A percentile compares a stretch with the other conserved stretches of the same genome.
phyloP scores from a whole-genome alignment of 164 flowering plant species.

The Liquidambar formosana region DNA sequence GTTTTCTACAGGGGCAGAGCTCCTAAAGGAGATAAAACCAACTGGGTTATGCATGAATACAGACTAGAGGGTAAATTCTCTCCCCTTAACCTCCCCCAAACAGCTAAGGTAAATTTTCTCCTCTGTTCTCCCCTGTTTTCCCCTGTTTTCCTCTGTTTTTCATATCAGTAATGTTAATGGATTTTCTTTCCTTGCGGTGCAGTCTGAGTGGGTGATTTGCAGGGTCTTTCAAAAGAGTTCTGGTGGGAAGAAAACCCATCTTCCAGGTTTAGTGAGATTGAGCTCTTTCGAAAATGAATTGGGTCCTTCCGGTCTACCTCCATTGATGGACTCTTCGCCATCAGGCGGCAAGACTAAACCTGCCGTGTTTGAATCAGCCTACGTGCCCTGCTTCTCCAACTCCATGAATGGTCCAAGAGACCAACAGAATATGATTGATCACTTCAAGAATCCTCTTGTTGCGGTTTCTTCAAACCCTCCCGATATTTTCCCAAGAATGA shows the following conservation, averaged over 20 bases:
- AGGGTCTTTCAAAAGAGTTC: conserved; percentile 81
- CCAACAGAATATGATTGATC: conserved; percentile 19
- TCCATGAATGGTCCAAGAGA: conserved; percentile 20
- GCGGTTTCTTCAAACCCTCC: conserved; percentile 20
- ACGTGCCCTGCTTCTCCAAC: conserved; percentile 93
- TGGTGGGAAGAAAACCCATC: conserved; percentile 73
- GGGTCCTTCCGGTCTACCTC: conserved; percentile 51
- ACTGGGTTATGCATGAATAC: conserved; percentile 97
- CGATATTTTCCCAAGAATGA: conserved; percentile 21
- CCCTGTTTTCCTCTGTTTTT: conserved; percentile 7
- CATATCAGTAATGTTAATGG: not conserved
- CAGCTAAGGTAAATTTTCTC: conserved; percentile 54
- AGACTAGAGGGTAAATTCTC: conserved; percentile 78
- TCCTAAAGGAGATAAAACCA: conserved; percentile 86
- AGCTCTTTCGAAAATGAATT: conserved; percentile 41
- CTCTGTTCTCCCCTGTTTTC: conserved; percentile 7
- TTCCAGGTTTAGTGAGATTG: conserved; percentile 48
- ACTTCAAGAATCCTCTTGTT: conserved; percentile 33
- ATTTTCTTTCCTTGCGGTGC: conserved; percentile 14
- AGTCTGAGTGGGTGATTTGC: conserved; percentile 99
- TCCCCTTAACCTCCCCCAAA: conserved; percentile 63
- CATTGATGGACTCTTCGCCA: conserved; percentile 64
- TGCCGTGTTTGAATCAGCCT: conserved; percentile 19
- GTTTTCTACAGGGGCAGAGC: conserved; percentile 95
- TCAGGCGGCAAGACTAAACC: conserved; percentile 23